Percentiles rank a stretch among this genome's conserved stretches.
These are phyloP conservation scores for Hypoxylon fuscum DNA, from an alignment of 495 filamentous ascomycete species.

Conservation along the genomic window DNA sequence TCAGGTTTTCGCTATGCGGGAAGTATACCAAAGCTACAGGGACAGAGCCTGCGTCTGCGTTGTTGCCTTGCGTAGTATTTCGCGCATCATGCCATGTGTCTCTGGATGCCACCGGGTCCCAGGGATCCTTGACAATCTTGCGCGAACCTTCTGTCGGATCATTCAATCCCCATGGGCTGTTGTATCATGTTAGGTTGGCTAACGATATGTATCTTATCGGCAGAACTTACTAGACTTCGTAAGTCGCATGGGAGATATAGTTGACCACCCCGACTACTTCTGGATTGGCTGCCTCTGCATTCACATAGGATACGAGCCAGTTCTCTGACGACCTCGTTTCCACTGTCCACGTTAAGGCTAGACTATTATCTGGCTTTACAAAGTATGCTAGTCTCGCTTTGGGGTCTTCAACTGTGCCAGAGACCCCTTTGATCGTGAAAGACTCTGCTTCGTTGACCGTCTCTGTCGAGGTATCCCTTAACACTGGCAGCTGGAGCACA, in stretches of 20 bases:
- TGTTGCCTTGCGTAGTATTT: constrained; percentile 37
- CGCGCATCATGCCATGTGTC: constrained; percentile 47
- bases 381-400: constrained; percentile 49
- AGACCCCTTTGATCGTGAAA: too few species aligned
- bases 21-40: constrained; percentile 42
- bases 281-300: constrained; percentile 38
- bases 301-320: constrained; percentile 53
- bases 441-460: too few species aligned
- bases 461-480: too few species aligned
- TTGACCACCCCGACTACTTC: constrained; percentile 46
- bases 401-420: constrained; percentile 43
- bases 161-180: constrained; percentile 47
- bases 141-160: constrained; percentile 47
- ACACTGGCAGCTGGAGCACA: constrained; percentile 33
- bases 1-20: constrained; percentile 32
- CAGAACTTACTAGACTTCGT: constrained; percentile 47
- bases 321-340: constrained; percentile 50
- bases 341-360: constrained; percentile 52
- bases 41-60: constrained; percentile 36
- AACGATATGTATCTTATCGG: not conserved
- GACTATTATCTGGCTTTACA: constrained; percentile 37
- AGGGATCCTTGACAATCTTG: constrained; percentile 42
- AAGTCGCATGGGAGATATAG: constrained; percentile 51
- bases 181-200: constrained; percentile 21
- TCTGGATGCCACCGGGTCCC: constrained; percentile 36